A percentile compares a stretch with the other conserved stretches of the same genome.
Evolutionary conservation across 2,329 filamentous ascomycete species (phyloP).

Genomic region (Aspergillus luchuensis): DNA sequence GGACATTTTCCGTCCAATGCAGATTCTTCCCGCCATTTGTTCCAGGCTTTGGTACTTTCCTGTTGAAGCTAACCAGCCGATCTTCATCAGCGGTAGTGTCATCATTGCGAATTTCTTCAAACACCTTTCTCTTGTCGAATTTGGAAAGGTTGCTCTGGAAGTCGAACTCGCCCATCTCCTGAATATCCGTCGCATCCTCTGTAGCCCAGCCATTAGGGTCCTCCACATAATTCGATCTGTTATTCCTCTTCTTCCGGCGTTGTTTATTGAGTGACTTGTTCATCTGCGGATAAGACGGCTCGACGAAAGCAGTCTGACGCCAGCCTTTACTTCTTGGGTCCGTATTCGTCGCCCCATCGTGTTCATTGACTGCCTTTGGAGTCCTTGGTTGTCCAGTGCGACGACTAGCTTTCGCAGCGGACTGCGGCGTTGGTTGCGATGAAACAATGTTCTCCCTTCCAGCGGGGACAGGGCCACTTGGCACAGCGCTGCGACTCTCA

Average conservation of each 20-base stretch:
- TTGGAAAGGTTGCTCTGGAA: slow-evolving; percentile 87
- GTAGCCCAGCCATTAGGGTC: slow-evolving; percentile 87
- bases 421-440: slow-evolving; percentile 29
- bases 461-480: slow-evolving; percentile 16
- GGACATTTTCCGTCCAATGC: slow-evolving; percentile 87
- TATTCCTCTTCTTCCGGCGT: slow-evolving; percentile 50
- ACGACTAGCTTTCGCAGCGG: slow-evolving; percentile 46
- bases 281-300: slow-evolving; percentile 53
- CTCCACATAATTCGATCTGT: slow-evolving; percentile 49
- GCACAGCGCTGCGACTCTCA: slow-evolving; percentile 16
- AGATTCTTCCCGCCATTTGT: slow-evolving; percentile 84
- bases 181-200: slow-evolving; percentile 91
- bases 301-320: slow-evolving; percentile 67
- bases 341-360: slow-evolving; percentile 35
- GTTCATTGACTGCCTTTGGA: slow-evolving; percentile 35
- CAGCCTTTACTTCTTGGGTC: slow-evolving; percentile 62
- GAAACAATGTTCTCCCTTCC: slow-evolving; percentile 22
- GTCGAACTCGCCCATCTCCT: slow-evolving; percentile 92
- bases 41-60: slow-evolving; percentile 62
- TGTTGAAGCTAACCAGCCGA: slow-evolving; percentile 88
- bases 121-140: slow-evolving; percentile 90
- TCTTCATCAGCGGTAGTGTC: slow-evolving; percentile 87
- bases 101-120: slow-evolving; percentile 86
- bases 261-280: slow-evolving; percentile 35
- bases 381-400: slow-evolving; percentile 50